Percentiles rank a stretch among this genome's conserved stretches.
Evolutionary conservation across 495 filamentous ascomycete species (phyloP).

Genomic region (Cudoniella acicularis): DNA sequence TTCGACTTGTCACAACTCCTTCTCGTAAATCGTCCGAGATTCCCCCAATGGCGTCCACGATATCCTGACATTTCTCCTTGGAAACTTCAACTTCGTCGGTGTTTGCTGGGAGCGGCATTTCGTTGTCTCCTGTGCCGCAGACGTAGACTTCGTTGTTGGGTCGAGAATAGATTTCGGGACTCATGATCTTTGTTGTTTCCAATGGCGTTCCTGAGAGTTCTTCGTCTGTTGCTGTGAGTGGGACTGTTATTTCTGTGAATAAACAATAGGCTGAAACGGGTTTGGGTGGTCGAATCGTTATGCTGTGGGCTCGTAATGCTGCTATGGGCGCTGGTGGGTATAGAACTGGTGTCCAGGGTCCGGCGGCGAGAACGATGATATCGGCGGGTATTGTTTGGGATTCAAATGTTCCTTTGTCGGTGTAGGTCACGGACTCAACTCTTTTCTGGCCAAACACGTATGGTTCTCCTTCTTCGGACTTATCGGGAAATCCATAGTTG

Average conservation of each 20-base stretch:
- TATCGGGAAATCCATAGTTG: slow-evolving; percentile 40
- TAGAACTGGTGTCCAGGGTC: slow-evolving; percentile 79
- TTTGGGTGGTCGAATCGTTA: slow-evolving; percentile 67
- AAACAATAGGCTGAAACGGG: slow-evolving; percentile 76
- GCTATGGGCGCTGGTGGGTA: slow-evolving; percentile 72
- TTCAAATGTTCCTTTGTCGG: slow-evolving; percentile 55
- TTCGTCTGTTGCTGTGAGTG: neutral
- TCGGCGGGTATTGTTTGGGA: slow-evolving; percentile 64
- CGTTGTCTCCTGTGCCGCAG: slow-evolving; percentile 79
- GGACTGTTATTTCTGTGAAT: slow-evolving; percentile 79
- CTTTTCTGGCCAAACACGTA: slow-evolving; percentile 4
- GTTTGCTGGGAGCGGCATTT: slow-evolving; percentile 67
- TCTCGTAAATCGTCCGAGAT: slow-evolving; percentile 73
- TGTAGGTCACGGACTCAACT: slow-evolving; percentile 74
- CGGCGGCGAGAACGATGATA: slow-evolving; percentile 77
- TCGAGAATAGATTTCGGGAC: slow-evolving; percentile 89
- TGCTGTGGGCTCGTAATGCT: slow-evolving; percentile 80
- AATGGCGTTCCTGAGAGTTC: slow-evolving; percentile 33
- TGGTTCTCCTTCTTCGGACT: slow-evolving; percentile 46
- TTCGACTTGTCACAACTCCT: slow-evolving; percentile 70
- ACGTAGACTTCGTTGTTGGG: slow-evolving; percentile 87
- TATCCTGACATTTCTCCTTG: slow-evolving; percentile 73
- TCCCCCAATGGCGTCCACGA: slow-evolving; percentile 74
- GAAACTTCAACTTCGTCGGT: slow-evolving; percentile 79
- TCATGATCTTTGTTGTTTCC: slow-evolving; percentile 8